Evolutionary conservation across 768 basidiomycete species (phyloP).

Genomic region (Russula earlei): DNA sequence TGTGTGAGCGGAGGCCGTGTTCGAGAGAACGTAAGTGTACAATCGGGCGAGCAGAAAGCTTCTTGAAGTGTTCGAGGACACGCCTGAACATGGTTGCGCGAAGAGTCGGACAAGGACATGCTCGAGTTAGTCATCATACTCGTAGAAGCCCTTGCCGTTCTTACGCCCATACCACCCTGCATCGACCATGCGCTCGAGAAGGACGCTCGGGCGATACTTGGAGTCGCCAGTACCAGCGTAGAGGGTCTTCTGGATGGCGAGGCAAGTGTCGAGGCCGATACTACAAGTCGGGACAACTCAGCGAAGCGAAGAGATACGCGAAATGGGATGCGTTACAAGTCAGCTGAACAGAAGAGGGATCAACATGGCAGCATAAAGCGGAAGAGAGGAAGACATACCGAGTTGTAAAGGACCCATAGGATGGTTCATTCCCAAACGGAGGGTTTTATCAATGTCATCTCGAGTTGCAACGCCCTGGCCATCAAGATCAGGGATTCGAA

Average conservation of each 20-base stretch:
- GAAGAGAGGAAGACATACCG: constrained; percentile 32
- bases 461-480: constrained; percentile 67
- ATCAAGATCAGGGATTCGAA: background rate
- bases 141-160: constrained; percentile 91
- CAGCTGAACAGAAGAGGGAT: constrained; percentile 21
- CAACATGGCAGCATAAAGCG: background rate
- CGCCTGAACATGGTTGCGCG: background rate
- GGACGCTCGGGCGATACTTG: constrained; percentile 86
- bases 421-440: constrained; percentile 88
- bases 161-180: constrained; percentile 91
- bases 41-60: background rate
- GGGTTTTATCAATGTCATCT: constrained; percentile 92
- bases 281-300: constrained; percentile 30
- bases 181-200: constrained; percentile 93
- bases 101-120: background rate
- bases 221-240: constrained; percentile 86
- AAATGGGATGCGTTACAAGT: constrained; percentile 28
- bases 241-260: constrained; percentile 85
- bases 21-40: background rate
- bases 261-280: constrained; percentile 96
- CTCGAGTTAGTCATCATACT: constrained; percentile 38
- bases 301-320: background rate
- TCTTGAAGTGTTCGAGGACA: background rate
- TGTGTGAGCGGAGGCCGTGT: background rate
- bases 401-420: constrained; percentile 92